phyloP scores from a whole-genome alignment of 345 rosid species.

The Erodium maritimum region DNA sequence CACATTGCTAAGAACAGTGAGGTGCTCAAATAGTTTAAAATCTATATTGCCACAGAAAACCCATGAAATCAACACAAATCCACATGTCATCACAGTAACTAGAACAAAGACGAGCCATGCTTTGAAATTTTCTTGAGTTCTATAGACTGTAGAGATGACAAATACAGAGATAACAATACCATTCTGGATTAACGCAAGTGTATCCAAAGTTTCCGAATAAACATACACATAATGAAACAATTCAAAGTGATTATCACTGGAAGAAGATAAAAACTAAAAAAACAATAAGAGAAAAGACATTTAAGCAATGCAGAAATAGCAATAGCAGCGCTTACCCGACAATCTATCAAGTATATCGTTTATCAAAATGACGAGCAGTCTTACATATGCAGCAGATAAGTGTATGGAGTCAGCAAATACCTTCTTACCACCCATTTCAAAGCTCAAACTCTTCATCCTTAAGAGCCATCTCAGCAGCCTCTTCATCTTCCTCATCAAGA shows the following conservation, averaged over 20 bases:
- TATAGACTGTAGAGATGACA: neutral
- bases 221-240: neutral
- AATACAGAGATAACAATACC: neutral
- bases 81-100: no score
- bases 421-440: constrained; percentile 15
- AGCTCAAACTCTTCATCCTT: constrained; percentile 90
- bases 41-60: neutral
- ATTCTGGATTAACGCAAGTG: neutral
- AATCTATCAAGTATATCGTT: constrained; percentile 6
- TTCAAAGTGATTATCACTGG: constrained; percentile 6
- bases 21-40: neutral
- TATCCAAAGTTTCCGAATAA: neutral
- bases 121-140: no score
- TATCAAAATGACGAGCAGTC: neutral
- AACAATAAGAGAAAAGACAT: neutral
- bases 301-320: neutral
- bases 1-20: neutral
- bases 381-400: neutral
- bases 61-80: neutral
- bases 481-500: constrained; percentile 86
- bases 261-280: constrained; percentile 5
- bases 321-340: constrained; percentile 8
- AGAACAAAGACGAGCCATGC: no score
- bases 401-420: neutral
- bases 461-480: constrained; percentile 82